These are phyloP conservation scores for Cryptococcus sp. DNA, from an alignment of 1,284 basidiomycete genomes.

Conservation along the genomic window DNA sequence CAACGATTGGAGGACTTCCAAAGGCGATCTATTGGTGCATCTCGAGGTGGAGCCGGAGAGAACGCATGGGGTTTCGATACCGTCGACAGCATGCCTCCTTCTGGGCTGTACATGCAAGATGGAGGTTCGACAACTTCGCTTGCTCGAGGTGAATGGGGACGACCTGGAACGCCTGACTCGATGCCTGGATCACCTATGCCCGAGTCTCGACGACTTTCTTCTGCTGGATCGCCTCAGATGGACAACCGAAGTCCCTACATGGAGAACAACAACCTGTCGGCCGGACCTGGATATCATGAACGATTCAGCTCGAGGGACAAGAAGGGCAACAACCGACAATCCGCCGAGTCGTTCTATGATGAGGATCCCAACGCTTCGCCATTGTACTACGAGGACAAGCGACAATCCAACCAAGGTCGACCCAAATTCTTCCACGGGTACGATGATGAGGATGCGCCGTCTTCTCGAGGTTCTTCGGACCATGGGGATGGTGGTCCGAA, in stretches of 20 bases:
- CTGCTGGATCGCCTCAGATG: constrained; percentile 12
- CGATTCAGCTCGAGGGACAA: constrained; percentile 30
- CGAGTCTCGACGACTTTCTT: constrained; percentile 15
- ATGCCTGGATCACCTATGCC: constrained; percentile 34
- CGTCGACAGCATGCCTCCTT: constrained; percentile 18
- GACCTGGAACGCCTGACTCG: constrained; percentile 39
- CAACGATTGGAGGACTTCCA: constrained; percentile 92
- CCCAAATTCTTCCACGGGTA: constrained; percentile 53
- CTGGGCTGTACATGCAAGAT: constrained; percentile 29
- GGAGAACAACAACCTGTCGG: constrained; percentile 25
- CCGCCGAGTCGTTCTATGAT: constrained; percentile 46
- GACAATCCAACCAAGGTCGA: constrained; percentile 23
- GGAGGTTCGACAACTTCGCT: constrained; percentile 31
- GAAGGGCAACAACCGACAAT: constrained; percentile 31
- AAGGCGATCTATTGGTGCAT: constrained; percentile 67
- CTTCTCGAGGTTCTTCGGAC: constrained; percentile 46
- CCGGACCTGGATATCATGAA: constrained; percentile 39
- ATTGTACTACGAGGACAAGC: constrained; percentile 35
- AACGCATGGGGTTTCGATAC: constrained; percentile 61
- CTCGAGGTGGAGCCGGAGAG: constrained; percentile 60
- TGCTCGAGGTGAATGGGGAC: constrained; percentile 49
- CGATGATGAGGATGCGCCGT: constrained; percentile 53
- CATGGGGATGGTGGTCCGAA: constrained; percentile 37
- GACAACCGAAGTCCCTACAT: constrained; percentile 18
- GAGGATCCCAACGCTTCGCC: constrained; percentile 42